phyloP scores from a whole-genome alignment of 176 grass and related monocot genomes.

The Carex parvula region DNA sequence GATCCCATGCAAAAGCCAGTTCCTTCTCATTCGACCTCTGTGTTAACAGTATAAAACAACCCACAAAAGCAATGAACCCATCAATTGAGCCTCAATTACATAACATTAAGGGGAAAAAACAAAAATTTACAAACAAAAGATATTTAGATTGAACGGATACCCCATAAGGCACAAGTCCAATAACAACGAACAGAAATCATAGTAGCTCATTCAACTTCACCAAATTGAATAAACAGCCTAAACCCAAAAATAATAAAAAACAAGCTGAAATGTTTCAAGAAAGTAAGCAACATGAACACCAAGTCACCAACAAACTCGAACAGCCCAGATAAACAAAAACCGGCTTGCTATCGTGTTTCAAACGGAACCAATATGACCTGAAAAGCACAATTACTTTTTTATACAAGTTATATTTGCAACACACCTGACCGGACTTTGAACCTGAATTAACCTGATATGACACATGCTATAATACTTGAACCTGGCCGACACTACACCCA shows the following conservation, averaged over 20 bases:
- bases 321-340: neutral
- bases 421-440: neutral
- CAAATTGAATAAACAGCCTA: neutral
- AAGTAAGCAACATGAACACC: neutral
- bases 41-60: slow-evolving; percentile 11
- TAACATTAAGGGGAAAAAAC: neutral
- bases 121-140: slow-evolving; percentile 2
- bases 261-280: neutral
- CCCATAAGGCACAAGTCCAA: neutral
- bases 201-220: neutral
- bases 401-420: neutral
- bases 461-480: neutral
- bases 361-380: neutral
- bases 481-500: neutral
- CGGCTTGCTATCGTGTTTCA: neutral
- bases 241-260: neutral
- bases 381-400: neutral
- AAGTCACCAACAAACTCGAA: neutral
- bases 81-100: neutral
- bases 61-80: slow-evolving; percentile 7
- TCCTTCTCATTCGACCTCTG: slow-evolving; percentile 83
- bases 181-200: slow-evolving; percentile 7
- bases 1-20: slow-evolving; percentile 55
- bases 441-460: neutral
- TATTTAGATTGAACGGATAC: slow-evolving; percentile 10